Percentiles rank a stretch among this genome's conserved stretches.
phyloP scores from a whole-genome alignment of 345 rosid species.

The Brassica napus region DNA sequence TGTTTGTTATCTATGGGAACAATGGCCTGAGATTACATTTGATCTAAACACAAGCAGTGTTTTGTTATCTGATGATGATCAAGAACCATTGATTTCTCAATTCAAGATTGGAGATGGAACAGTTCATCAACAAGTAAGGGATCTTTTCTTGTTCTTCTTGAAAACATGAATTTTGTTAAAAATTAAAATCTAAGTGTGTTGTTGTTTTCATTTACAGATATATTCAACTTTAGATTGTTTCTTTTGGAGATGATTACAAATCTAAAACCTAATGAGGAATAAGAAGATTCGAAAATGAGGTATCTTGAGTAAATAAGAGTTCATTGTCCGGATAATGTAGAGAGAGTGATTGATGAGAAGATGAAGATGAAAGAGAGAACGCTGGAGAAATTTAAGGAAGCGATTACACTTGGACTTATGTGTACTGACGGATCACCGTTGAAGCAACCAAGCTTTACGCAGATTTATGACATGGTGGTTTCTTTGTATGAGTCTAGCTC shows the following conservation, averaged over 20 bases:
- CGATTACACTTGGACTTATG: slow-evolving; percentile 55
- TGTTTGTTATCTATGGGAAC: slow-evolving; percentile 49
- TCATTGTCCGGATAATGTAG: slow-evolving; percentile 42
- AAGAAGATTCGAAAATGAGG: slow-evolving; percentile 42
- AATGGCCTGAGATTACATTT: slow-evolving; percentile 63
- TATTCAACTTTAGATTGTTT: slow-evolving; percentile 54
- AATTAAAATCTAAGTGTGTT: slow-evolving; percentile 8
- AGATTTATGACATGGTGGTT: slow-evolving; percentile 47
- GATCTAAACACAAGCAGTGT: slow-evolving; percentile 52
- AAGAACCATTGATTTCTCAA: slow-evolving; percentile 58
- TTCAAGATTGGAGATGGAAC: slow-evolving; percentile 48
- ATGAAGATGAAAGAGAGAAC: slow-evolving; percentile 43
- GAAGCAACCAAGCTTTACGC: slow-evolving; percentile 50
- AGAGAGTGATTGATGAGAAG: slow-evolving; percentile 47
- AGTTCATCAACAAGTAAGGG: slow-evolving; percentile 31
- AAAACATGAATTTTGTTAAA: too few relatives aligned
- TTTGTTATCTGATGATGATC: slow-evolving; percentile 36
- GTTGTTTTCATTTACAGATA: slow-evolving; percentile 38
- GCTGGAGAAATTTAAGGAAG: slow-evolving; percentile 54
- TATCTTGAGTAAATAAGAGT: slow-evolving; percentile 40
- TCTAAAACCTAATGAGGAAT: slow-evolving; percentile 42
- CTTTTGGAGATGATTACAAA: slow-evolving; percentile 58
- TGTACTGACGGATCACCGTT: slow-evolving; percentile 53
- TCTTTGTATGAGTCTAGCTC: slow-evolving; percentile 43
- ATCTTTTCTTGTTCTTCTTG: slow-evolving; percentile 12